A percentile compares a stretch with the other conserved stretches of the same genome.
Evolutionary conservation across 1,284 basidiomycete genomes (phyloP).

Genomic region (Singerocomus inundabilis): DNA sequence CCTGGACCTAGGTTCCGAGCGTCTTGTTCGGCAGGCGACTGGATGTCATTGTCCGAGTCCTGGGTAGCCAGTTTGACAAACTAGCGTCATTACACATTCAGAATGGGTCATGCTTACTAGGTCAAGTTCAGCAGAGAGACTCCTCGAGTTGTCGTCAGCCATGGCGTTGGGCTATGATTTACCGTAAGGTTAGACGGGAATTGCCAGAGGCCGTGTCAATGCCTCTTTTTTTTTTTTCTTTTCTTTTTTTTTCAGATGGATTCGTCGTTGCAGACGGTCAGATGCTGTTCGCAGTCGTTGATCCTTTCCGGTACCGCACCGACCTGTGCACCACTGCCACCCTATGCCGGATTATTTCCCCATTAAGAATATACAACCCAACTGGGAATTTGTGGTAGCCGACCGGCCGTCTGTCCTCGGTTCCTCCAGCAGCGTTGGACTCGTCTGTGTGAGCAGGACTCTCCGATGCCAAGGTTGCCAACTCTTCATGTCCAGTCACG

Average conservation of each 20-base stretch:
- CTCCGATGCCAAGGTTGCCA: constrained; percentile 5
- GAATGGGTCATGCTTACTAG: constrained; percentile 18
- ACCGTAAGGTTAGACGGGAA: not conserved
- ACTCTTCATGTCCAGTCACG: not conserved
- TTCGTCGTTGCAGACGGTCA: too few species aligned
- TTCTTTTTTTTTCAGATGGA: too few species aligned
- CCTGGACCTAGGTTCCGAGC: constrained; percentile 44
- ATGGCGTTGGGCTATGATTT: constrained; percentile 10
- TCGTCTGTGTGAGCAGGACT: too few species aligned
- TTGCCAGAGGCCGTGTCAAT: not conserved
- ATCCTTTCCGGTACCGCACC: too few species aligned
- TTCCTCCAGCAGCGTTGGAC: too few species aligned
- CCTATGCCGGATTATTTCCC: too few species aligned
- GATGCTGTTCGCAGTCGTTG: constrained; percentile 9
- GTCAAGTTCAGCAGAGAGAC: constrained; percentile 28
- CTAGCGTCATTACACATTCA: constrained; percentile 12
- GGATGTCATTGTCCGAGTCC: constrained; percentile 66
- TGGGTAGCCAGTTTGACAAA: constrained; percentile 26
- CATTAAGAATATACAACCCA: too few species aligned
- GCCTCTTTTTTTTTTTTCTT: constrained; percentile 1
- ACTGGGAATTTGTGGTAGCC: too few species aligned
- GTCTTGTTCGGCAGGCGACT: constrained; percentile 46
- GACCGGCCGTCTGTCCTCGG: too few species aligned
- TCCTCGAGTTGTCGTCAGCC: constrained; percentile 32
- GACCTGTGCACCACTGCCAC: too few species aligned